Conservation (phyloP, 495 filamentous ascomycete genomes). For the Penicillium psychrofluorescens region DNA sequence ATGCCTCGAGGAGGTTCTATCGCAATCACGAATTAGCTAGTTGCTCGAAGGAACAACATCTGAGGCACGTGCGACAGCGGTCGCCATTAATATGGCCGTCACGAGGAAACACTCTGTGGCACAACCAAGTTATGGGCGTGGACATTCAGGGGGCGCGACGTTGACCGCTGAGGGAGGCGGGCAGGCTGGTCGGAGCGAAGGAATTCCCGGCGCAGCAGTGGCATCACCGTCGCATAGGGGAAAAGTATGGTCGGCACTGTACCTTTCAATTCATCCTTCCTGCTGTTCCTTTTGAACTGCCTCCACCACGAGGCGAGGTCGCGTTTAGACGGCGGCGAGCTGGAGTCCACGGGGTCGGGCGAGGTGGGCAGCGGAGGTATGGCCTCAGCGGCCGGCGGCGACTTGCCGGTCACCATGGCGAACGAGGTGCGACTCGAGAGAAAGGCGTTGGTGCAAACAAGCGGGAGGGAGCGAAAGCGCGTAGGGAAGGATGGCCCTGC, state of each 20-base stretch:
- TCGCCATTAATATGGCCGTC: too few species aligned
- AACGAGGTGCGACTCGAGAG: slow-evolving; percentile 7
- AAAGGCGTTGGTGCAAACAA: background rate
- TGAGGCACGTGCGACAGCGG: background rate
- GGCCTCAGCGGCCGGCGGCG: slow-evolving; percentile 30
- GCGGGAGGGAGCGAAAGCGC: slow-evolving; percentile 1
- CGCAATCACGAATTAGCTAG: slow-evolving; percentile 1
- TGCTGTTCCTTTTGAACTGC: slow-evolving; percentile 67
- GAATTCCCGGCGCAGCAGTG: too few species aligned
- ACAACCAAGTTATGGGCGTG: too few species aligned
- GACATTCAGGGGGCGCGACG: background rate
- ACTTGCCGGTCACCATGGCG: slow-evolving; percentile 39
- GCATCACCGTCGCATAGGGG: too few species aligned
- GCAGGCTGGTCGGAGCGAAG: too few species aligned
- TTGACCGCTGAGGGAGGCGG: too few species aligned
- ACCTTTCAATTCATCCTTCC: slow-evolving; percentile 76
- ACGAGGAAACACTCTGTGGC: too few species aligned
- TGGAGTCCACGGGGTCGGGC: slow-evolving; percentile 24
- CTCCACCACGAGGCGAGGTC: slow-evolving; percentile 91
- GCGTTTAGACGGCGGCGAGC: slow-evolving; percentile 64
- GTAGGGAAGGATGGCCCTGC: background rate
- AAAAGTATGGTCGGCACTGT: slow-evolving; percentile 13
- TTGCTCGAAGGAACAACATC: background rate
- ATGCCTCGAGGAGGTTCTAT: slow-evolving; percentile 51
- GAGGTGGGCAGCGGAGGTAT: slow-evolving; percentile 28